Percentiles rank a stretch among this genome's conserved stretches.
phyloP scores from a whole-genome alignment of 2,329 filamentous ascomycete species.

The Aspergillus awamori region DNA sequence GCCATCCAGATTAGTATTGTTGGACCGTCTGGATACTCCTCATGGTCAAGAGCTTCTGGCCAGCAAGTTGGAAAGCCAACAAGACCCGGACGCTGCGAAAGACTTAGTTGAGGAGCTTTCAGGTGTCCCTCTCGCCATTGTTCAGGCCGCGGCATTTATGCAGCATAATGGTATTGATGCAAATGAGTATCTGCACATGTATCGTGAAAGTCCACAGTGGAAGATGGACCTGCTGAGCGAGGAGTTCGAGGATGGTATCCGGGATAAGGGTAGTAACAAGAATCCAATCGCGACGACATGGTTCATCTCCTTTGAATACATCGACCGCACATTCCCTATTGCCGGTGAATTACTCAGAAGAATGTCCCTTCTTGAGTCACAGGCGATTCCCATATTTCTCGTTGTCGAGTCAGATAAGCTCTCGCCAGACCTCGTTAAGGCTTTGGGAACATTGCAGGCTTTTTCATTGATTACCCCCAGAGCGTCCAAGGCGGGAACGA shows the following conservation, averaged over 20 bases:
- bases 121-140: constrained; percentile 1
- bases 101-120: constrained; percentile 1
- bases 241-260: not conserved
- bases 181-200: constrained; percentile 1
- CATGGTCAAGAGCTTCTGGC: not conserved
- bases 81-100: not conserved
- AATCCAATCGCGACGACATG: constrained; percentile 8
- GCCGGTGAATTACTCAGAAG: not conserved
- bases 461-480: not conserved
- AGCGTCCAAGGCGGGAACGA: not conserved
- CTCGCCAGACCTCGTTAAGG: not conserved
- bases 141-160: constrained; percentile 10
- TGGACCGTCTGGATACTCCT: not conserved
- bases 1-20: not conserved
- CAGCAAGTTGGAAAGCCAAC: not conserved
- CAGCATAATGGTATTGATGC: not conserved
- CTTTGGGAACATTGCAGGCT: not conserved
- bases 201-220: not conserved
- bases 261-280: not conserved
- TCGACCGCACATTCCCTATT: not conserved
- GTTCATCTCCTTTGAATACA: constrained; percentile 10
- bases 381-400: constrained; percentile 1
- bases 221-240: constrained; percentile 1
- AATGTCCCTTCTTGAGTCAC: constrained; percentile 6
- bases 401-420: not conserved